Evolutionary conservation across 2,329 filamentous ascomycete genomes (phyloP), one percentile per base, ranked within the genome.

Genomic region (Colletotrichum theobromicola): DNA sequence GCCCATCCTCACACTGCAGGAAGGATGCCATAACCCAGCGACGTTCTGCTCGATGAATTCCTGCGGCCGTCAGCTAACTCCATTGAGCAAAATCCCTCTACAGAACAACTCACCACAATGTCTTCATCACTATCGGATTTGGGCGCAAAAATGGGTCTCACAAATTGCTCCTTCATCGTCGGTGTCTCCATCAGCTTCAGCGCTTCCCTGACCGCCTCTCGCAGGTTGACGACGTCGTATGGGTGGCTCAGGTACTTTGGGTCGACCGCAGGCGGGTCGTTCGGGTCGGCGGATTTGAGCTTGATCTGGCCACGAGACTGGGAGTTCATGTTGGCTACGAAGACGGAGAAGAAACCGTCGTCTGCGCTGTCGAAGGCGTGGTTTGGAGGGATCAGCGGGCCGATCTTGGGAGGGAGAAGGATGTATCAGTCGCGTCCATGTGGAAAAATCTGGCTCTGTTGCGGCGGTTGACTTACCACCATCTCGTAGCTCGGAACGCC

Each of bases 291-390:
- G 6, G 67, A 71, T 13, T 9, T 35, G 16, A 74, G 16, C 13
- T 16, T 74, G 16, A 74, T 21, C 18, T 57, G 30, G 5, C 71
- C 71, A 9, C 67, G 50, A 3, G 71, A 70, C 2, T 58, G 26
- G 12, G 71, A 74, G 24, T 71, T 74, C 71, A 74, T 74, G 35
- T 64, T 74, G 2, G 67, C 62, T 7, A 66, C 71, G 13, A 74
- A 74, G 2, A 74, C 30, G 0, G 71, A 60, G 24, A 74, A 62
- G 32, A 71, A 74, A 0, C 71, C 71, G 15, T 66, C 67, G 4
- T 65, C 67, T 3, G 67, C 7, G 4, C 60, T 37, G 15, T 71
- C 62, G 18, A 74, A 74, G 6, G 34, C 35, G 5, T 74, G 61
- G 12, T 37, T 50, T n/a, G 67, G 67, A 3, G 71, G 71, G 10